Conservation (phyloP, 2,329 filamentous ascomycete species). For the Neofusicoccum sp. region DNA sequence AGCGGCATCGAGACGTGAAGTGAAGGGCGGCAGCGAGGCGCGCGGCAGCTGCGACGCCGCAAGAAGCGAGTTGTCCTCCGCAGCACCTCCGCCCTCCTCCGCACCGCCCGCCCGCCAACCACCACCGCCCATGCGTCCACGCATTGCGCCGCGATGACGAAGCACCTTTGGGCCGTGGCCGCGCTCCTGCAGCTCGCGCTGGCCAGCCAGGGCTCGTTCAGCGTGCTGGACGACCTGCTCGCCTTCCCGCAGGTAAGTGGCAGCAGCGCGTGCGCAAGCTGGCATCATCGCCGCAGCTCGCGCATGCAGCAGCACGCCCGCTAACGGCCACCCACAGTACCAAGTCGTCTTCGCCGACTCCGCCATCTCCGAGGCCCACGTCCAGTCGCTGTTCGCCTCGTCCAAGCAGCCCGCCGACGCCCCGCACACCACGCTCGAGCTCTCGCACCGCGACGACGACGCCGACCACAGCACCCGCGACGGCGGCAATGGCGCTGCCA, state of each 20-base stretch:
- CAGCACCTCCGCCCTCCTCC: slow-evolving; percentile 14
- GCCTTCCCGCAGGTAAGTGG: slow-evolving; percentile 75
- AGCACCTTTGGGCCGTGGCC: slow-evolving; percentile 48
- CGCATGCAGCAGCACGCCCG: neutral
- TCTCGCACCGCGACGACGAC: slow-evolving; percentile 8
- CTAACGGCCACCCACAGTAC: slow-evolving; percentile 56
- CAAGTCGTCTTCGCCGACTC: slow-evolving; percentile 73
- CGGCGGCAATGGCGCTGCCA: neutral
- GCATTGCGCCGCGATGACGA: slow-evolving; percentile 33
- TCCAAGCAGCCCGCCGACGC: neutral
- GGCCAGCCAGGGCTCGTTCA: slow-evolving; percentile 65
- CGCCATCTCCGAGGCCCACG: slow-evolving; percentile 70
- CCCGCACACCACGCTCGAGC: slow-evolving; percentile 1
- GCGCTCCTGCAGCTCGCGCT: slow-evolving; percentile 48
- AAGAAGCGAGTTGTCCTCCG: slow-evolving; percentile 19
- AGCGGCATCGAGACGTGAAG: neutral
- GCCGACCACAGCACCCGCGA: neutral
- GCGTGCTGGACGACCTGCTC: slow-evolving; percentile 82
- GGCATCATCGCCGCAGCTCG: neutral
- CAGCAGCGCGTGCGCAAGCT: slow-evolving; percentile 2
- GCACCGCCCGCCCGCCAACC: neutral
- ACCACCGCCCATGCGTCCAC: slow-evolving; percentile 9
- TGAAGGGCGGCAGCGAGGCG: no score
- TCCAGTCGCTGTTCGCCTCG: slow-evolving; percentile 43
- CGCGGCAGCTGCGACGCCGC: no score